Conservation (phyloP, 305 asterid species). For the Solanum hybrid region DNA sequence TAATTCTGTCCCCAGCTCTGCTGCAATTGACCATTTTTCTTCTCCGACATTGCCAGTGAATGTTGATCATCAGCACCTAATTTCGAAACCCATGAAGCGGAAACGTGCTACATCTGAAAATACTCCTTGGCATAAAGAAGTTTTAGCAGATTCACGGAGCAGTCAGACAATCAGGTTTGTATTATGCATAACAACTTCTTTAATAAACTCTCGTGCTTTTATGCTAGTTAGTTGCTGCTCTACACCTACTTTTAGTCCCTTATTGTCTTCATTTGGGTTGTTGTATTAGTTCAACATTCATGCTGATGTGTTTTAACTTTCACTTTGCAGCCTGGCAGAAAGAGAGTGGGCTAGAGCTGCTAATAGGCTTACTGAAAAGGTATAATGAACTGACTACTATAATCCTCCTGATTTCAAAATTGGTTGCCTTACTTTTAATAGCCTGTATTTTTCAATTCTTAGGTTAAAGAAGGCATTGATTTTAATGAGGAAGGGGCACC, state of each 20-base stretch:
- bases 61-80: conserved; percentile 25
- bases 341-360: conserved; percentile 53
- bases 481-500: conserved; percentile 38
- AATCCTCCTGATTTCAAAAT: conserved; percentile 1
- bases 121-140: conserved; percentile 61
- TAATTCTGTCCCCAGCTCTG: conserved; percentile 2
- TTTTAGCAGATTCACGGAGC: conserved; percentile 31
- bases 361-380: conserved; percentile 50
- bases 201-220: background rate
- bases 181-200: background rate
- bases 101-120: conserved; percentile 45
- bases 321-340: conserved; percentile 44
- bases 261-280: background rate
- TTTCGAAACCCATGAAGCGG: conserved; percentile 48
- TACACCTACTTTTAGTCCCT: background rate
- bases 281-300: background rate
- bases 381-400: conserved; percentile 15
- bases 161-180: conserved; percentile 47
- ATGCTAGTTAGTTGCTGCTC: background rate
- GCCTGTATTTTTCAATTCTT: conserved; percentile 12
- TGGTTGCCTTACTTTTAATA: background rate
- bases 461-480: conserved; percentile 46
- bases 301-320: conserved; percentile 15
- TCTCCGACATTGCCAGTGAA: background rate
- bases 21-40: background rate